A percentile compares a stretch with the other conserved stretches of the same genome.
phyloP scores from a whole-genome alignment of 139 green algal genomes.

The Limnomonas spitsbergensis region DNA sequence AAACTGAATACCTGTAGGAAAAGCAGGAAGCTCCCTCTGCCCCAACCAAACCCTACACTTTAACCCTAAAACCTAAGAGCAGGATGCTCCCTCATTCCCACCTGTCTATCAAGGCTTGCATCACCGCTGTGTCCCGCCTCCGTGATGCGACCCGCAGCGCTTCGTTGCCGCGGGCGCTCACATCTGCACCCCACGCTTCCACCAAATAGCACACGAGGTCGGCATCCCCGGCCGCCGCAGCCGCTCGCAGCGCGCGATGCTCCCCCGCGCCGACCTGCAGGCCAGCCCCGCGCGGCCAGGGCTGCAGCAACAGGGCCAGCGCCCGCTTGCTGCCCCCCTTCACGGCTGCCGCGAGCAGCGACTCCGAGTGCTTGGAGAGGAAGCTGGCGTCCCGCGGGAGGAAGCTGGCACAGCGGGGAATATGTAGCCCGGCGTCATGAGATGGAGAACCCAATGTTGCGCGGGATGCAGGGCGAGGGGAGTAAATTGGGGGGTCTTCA shows the following conservation, averaged over 20 bases:
- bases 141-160: not conserved
- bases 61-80: too few species aligned
- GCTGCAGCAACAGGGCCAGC: conserved; percentile 1
- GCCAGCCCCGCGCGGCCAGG: not conserved
- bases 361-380: too few species aligned
- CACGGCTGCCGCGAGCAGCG: not conserved
- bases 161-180: not conserved
- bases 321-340: not conserved
- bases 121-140: not conserved
- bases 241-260: not conserved
- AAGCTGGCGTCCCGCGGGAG: too few species aligned
- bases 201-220: not conserved
- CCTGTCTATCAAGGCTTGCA: too few species aligned
- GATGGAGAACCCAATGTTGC: not conserved
- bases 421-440: too few species aligned
- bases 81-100: too few species aligned
- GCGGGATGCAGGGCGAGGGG: not conserved
- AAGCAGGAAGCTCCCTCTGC: too few species aligned
- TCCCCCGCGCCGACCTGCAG: not conserved
- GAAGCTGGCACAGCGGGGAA: too few species aligned
- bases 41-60: too few species aligned
- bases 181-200: not conserved
- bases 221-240: not conserved
- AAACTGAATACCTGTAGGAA: too few species aligned
- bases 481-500: not conserved